These are phyloP conservation scores for Ephemerocybe angulata DNA, from an alignment of 768 basidiomycete species.

Conservation along the genomic window DNA sequence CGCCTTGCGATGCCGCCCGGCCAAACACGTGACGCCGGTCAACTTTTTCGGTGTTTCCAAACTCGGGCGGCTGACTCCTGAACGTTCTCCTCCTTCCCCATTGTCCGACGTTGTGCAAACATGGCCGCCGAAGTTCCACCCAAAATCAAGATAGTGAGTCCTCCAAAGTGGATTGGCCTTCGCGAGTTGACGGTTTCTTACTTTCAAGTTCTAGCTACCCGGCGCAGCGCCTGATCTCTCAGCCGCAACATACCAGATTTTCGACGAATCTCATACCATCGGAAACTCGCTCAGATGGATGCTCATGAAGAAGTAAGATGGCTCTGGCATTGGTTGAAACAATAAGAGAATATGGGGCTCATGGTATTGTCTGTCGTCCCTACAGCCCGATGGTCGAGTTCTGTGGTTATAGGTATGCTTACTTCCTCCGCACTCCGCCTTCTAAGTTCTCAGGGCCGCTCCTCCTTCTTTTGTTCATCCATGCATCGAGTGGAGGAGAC, in stretches of 20 bases:
- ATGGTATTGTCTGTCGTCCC: background rate
- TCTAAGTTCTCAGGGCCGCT: background rate
- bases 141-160: conserved; percentile 41
- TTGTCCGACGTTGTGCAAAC: conserved; percentile 20
- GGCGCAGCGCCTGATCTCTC: conserved; percentile 80
- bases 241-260: conserved; percentile 86
- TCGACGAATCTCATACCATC: conserved; percentile 93
- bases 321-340: background rate
- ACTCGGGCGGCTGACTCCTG: background rate
- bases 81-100: background rate
- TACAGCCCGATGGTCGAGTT: conserved; percentile 93
- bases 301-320: conserved; percentile 94
- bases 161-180: background rate
- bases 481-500: conserved; percentile 3
- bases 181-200: conserved; percentile 19
- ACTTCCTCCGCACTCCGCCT: background rate
- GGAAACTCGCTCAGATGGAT: conserved; percentile 97
- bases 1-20: background rate
- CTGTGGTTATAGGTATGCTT: conserved; percentile 85
- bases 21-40: background rate
- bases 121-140: conserved; percentile 34
- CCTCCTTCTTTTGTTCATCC: conserved; percentile 3
- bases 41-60: background rate
- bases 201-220: conserved; percentile 56
- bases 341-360: no score